These are phyloP conservation scores for Phyllosticta citriasiana DNA, from an alignment of 2,329 filamentous ascomycete genomes.

Conservation along the genomic window DNA sequence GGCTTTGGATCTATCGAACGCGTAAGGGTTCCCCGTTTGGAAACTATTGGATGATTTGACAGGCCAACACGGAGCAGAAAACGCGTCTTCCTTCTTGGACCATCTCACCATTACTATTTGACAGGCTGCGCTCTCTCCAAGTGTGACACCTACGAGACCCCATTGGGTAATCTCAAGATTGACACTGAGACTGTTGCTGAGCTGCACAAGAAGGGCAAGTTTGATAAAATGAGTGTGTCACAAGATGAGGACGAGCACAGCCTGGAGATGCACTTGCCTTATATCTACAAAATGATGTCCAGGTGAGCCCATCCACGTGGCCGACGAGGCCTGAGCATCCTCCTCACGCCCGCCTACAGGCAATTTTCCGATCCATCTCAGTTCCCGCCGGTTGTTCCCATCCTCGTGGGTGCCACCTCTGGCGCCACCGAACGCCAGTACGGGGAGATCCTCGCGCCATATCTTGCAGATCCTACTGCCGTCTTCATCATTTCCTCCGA, in stretches of 20 bases:
- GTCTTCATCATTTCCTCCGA: conserved; percentile 88
- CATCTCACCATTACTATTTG: conserved; percentile 81
- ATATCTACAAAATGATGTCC: conserved; percentile 70
- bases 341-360: conserved; percentile 15
- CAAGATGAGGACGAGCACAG: conserved; percentile 82
- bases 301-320: conserved; percentile 23
- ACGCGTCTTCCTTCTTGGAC: conserved; percentile 83
- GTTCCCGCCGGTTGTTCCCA: conserved; percentile 70
- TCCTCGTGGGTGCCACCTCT: conserved; percentile 72
- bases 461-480: conserved; percentile 63
- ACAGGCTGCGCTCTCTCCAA: conserved; percentile 65
- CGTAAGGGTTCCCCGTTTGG: conserved; percentile 36
- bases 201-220: conserved; percentile 45
- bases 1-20: conserved; percentile 67
- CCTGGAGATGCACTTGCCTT: conserved; percentile 92
- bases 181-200: conserved; percentile 48
- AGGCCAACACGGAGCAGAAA: conserved; percentile 44
- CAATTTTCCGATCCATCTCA: conserved; percentile 32
- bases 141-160: conserved; percentile 62
- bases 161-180: conserved; percentile 59
- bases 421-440: conserved; percentile 55
- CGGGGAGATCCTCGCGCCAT: conserved; percentile 64
- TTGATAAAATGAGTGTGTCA: conserved; percentile 52
- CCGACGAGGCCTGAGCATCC: neutral
- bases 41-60: neutral